A percentile compares a stretch with the other conserved stretches of the same genome.
Evolutionary conservation across 768 basidiomycete genomes (phyloP).

Genomic region (Boletus pseudo-olivaceus): DNA sequence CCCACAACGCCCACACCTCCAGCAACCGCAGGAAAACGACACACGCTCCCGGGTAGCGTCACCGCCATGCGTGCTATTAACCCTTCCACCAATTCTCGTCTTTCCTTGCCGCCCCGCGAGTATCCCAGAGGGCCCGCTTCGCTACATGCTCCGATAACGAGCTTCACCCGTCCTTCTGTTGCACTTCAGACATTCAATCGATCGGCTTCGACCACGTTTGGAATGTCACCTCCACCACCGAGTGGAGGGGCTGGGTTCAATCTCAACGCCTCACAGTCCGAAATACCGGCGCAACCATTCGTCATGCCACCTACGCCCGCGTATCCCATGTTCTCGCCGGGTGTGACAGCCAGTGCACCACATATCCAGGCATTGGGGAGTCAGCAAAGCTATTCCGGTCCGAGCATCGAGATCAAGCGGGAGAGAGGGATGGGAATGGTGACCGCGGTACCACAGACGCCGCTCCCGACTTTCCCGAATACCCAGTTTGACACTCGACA

Average conservation of each 20-base stretch:
- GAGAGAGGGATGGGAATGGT: slow-evolving; percentile 43
- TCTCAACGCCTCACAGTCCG: slow-evolving; percentile 8
- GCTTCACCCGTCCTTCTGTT: slow-evolving; percentile 35
- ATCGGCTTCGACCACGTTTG: slow-evolving; percentile 30
- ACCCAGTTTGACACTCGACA: slow-evolving; percentile 34
- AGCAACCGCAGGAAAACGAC: slow-evolving; percentile 55
- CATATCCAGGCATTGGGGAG: slow-evolving; percentile 51
- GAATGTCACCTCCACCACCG: slow-evolving; percentile 33
- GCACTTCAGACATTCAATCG: slow-evolving; percentile 32
- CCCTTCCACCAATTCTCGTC: slow-evolving; percentile 14
- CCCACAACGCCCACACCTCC: slow-evolving; percentile 22
- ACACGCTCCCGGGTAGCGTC: slow-evolving; percentile 43
- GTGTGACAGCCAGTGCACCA: slow-evolving; percentile 47
- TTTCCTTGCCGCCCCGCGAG: slow-evolving; percentile 30
- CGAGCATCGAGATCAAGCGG: slow-evolving; percentile 65
- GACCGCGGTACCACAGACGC: slow-evolving; percentile 45
- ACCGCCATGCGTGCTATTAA: slow-evolving; percentile 31
- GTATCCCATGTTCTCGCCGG: slow-evolving; percentile 62
- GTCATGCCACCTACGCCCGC: slow-evolving; percentile 59
- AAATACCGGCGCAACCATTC: slow-evolving; percentile 16
- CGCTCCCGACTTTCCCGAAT: slow-evolving; percentile 49
- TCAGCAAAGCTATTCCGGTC: slow-evolving; percentile 47
- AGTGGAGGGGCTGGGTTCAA: slow-evolving; percentile 11
- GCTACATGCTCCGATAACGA: slow-evolving; percentile 2
- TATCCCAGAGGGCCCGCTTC: slow-evolving; percentile 13